phyloP scores from a whole-genome alignment of 805 yeast species.

The Debaryomyces tyrocola region DNA sequence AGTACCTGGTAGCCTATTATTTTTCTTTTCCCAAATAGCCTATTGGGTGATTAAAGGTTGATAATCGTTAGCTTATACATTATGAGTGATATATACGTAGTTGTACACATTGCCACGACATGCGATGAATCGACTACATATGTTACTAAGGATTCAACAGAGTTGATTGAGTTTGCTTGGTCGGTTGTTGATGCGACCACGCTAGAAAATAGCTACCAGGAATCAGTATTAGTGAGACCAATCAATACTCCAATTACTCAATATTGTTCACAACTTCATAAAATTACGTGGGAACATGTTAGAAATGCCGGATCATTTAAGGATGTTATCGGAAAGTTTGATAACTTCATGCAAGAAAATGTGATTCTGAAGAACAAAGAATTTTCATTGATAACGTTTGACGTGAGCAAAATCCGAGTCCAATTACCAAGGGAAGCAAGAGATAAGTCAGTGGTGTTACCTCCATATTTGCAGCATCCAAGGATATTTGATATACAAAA shows the following conservation, averaged over 20 bases:
- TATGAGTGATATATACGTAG: slow-evolving; percentile 59
- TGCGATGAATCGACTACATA: slow-evolving; percentile 62
- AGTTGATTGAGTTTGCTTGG: slow-evolving; percentile 71
- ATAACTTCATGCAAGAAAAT: slow-evolving; percentile 46
- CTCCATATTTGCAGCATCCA: slow-evolving; percentile 74
- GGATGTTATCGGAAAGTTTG: slow-evolving; percentile 60
- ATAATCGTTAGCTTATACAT: background rate
- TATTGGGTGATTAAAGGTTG: background rate
- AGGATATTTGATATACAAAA: slow-evolving; percentile 71
- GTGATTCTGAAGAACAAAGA: slow-evolving; percentile 44
- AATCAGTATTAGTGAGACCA: slow-evolving; percentile 56
- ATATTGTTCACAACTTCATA: slow-evolving; percentile 49
- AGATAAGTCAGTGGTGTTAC: slow-evolving; percentile 70
- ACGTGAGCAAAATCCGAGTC: slow-evolving; percentile 72
- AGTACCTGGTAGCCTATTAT: background rate
- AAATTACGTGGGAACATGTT: slow-evolving; percentile 62
- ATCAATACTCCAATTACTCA: slow-evolving; percentile 66
- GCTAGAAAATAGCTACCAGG: slow-evolving; percentile 42
- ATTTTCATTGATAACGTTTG: slow-evolving; percentile 65
- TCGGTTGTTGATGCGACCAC: slow-evolving; percentile 54
- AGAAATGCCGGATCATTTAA: slow-evolving; percentile 57
- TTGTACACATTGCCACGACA: slow-evolving; percentile 62
- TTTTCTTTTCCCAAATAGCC: slow-evolving; percentile 1
- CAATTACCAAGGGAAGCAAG: slow-evolving; percentile 79
- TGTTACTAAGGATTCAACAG: slow-evolving; percentile 66